A percentile compares a stretch with the other conserved stretches of the same genome.
Conservation (phyloP, 768 basidiomycete species). For the Collybia mongolica region DNA sequence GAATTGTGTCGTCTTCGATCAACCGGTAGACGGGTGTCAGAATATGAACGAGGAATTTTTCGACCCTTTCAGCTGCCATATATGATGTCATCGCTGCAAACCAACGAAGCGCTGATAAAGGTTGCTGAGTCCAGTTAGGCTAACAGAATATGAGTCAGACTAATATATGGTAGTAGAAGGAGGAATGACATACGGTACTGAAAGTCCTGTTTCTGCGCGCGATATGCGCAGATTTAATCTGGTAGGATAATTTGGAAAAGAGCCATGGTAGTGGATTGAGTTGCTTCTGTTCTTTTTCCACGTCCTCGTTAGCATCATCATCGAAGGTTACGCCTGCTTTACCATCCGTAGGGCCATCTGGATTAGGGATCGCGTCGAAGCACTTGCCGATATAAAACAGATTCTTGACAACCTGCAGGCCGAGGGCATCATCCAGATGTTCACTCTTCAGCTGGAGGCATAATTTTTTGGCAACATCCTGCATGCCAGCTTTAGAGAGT, state of each 20-base stretch:
- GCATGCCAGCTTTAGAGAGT: conserved; percentile 55
- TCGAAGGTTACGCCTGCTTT: conserved; percentile 18
- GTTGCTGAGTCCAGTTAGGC: conserved; percentile 83
- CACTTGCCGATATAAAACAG: conserved; percentile 90
- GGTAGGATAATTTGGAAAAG: conserved; percentile 92
- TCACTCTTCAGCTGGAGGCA: conserved; percentile 81
- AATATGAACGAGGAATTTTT: conserved; percentile 79
- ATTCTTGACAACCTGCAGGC: conserved; percentile 89
- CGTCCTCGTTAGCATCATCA: conserved; percentile 27
- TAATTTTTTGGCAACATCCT: conserved; percentile 69
- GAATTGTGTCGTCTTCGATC: conserved; percentile 81
- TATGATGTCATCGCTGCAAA: conserved; percentile 88
- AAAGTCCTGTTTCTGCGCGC: conserved; percentile 56
- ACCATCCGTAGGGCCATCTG: conserved; percentile 12
- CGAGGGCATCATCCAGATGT: conserved; percentile 68
- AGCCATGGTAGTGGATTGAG: conserved; percentile 80
- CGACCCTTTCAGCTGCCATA: conserved; percentile 58
- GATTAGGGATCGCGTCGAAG: conserved; percentile 49
- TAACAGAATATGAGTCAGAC: conserved; percentile 26
- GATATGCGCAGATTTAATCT: conserved; percentile 75
- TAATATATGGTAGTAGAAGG: background rate
- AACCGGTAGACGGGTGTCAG: conserved; percentile 86
- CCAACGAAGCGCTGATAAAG: conserved; percentile 81
- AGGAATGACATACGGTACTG: conserved; percentile 36
- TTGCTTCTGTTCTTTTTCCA: conserved; percentile 28